Evolutionary conservation across 495 filamentous ascomycete species (phyloP).

Genomic region (Jackrogersella multiformis): DNA sequence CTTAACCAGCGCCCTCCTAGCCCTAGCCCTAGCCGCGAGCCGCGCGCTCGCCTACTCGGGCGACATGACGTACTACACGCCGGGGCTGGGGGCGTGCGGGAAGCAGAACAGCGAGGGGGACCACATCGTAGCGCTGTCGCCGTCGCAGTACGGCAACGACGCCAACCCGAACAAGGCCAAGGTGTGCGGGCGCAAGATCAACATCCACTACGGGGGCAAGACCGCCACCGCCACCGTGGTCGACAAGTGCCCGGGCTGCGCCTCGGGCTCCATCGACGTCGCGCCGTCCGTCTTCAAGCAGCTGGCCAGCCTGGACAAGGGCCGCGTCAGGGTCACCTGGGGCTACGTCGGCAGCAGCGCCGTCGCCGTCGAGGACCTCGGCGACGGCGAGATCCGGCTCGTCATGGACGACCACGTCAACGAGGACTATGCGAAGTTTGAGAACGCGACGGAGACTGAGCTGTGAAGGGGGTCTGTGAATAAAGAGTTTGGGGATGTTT

Average conservation of each 20-base stretch:
- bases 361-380: conserved; percentile 11
- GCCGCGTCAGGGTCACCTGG: conserved; percentile 54
- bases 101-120: conserved; percentile 48
- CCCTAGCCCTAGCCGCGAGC: conserved; percentile 13
- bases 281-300: conserved; percentile 56
- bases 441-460: not conserved
- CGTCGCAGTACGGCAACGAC: conserved; percentile 53
- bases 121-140: conserved; percentile 56
- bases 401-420: conserved; percentile 11
- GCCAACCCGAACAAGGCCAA: conserved; percentile 60
- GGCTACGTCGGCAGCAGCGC: conserved; percentile 3
- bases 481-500: no score
- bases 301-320: conserved; percentile 49
- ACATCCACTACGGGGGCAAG: conserved; percentile 65
- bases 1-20: conserved; percentile 20
- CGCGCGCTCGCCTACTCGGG: conserved; percentile 44
- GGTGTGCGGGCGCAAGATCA: conserved; percentile 72
- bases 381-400: conserved; percentile 3
- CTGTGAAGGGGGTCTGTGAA: conserved; percentile 10
- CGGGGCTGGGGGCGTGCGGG: conserved; percentile 60
- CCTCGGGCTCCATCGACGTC: conserved; percentile 55
- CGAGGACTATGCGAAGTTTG: conserved; percentile 16
- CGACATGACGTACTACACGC: conserved; percentile 59
- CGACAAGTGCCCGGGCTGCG: conserved; percentile 80
- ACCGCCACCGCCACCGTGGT: conserved; percentile 66